These are phyloP conservation scores for Acacia acuminata DNA, from an alignment of 306 rosid genomes.

Conservation along the genomic window DNA sequence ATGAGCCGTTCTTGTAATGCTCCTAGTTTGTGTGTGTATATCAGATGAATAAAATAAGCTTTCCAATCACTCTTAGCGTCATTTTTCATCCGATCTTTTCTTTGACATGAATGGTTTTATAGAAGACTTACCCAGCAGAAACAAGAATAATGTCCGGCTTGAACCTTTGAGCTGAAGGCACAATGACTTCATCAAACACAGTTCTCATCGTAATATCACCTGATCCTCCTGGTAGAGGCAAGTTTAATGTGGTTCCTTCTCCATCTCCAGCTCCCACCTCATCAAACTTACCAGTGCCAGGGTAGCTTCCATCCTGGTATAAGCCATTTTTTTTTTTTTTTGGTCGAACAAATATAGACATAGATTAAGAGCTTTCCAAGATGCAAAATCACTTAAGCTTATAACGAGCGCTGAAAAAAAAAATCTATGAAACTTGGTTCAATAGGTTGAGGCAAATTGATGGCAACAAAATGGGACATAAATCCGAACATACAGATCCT, in stretches of 20 bases:
- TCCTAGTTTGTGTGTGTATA: no score
- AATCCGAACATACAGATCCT: not conserved
- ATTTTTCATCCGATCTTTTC: conserved; percentile 15
- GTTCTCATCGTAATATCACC: conserved; percentile 79
- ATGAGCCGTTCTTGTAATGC: not conserved
- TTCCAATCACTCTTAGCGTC: not conserved
- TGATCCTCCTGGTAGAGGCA: conserved; percentile 96
- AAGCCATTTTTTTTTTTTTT: conserved; percentile 7
- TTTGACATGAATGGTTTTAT: conserved; percentile 24
- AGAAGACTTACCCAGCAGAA: conserved; percentile 89
- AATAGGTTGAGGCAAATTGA: not conserved
- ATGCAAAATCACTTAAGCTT: conserved; percentile 6
- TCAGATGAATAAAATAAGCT: not conserved
- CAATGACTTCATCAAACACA: conserved; percentile 85
- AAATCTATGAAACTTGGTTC: not conserved
- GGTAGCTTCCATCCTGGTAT: conserved; percentile 97
- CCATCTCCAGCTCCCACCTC: conserved; percentile 84
- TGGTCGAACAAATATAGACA: not conserved
- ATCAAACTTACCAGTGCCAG: conserved; percentile 89
- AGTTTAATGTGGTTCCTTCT: conserved; percentile 86
- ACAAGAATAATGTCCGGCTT: conserved; percentile 92
- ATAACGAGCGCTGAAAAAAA: not conserved
- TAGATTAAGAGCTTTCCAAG: not conserved
- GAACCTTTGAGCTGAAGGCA: conserved; percentile 85
- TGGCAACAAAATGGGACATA: not conserved